A percentile compares a stretch with the other conserved stretches of the same genome.
Conservation (phyloP, 768 basidiomycete genomes). For the Lactifluus piperatus region DNA sequence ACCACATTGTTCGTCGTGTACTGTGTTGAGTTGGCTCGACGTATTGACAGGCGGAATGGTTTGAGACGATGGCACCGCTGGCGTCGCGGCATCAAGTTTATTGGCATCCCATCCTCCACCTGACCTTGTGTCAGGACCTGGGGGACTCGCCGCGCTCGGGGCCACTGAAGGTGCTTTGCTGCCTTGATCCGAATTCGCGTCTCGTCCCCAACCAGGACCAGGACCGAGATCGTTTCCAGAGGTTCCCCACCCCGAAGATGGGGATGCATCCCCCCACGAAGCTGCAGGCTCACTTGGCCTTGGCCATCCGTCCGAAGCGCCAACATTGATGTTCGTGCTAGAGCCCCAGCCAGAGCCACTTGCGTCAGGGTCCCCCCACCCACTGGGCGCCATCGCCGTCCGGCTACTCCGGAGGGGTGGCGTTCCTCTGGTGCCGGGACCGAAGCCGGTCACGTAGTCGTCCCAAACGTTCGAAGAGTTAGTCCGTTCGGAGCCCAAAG, state of each 20-base stretch:
- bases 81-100: neutral
- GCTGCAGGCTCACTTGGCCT: neutral
- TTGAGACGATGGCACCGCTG: neutral
- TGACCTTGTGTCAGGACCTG: neutral
- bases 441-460: slow-evolving; percentile 1
- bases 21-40: neutral
- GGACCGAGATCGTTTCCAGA: neutral
- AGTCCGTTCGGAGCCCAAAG: neutral
- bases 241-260: neutral
- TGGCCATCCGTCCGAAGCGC: neutral
- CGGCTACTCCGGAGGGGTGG: neutral
- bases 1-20: neutral
- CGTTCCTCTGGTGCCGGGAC: neutral
- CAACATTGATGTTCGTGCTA: neutral
- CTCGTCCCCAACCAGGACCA: slow-evolving; percentile 7
- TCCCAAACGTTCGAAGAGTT: slow-evolving; percentile 2
- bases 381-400: neutral
- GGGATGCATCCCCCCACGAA: neutral
- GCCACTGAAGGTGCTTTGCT: neutral
- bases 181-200: neutral
- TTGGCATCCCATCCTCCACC: neutral
- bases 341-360: slow-evolving; percentile 5
- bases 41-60: neutral
- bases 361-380: slow-evolving; percentile 5
- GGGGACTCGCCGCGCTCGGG: neutral